These are phyloP conservation scores for Choanephora cucurbitarum DNA, from an alignment of 371 early-diverging fungal genomes.

Conservation along the genomic window DNA sequence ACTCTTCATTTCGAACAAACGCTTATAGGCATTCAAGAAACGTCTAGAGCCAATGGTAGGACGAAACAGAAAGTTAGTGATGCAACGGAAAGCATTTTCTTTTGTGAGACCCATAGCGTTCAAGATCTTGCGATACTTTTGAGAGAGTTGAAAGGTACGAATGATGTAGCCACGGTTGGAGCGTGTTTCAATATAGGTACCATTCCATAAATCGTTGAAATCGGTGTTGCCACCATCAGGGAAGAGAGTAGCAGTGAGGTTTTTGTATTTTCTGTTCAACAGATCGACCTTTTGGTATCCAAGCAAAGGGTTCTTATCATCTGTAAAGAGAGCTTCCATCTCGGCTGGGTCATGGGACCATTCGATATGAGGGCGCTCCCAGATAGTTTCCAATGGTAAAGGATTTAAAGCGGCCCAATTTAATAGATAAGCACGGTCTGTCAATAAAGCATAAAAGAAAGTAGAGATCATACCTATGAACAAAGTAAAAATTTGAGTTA, in stretches of 20 bases:
- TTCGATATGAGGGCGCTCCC: constrained; percentile 47
- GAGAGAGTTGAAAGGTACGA: constrained; percentile 42
- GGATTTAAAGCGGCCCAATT: constrained; percentile 45
- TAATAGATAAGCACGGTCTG: constrained; percentile 42
- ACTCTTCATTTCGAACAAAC: constrained; percentile 45
- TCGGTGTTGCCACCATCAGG: constrained; percentile 47
- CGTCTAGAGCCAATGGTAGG: constrained; percentile 50
- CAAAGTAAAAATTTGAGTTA: constrained; percentile 1
- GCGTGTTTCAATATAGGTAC: constrained; percentile 42
- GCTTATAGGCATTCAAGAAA: constrained; percentile 47
- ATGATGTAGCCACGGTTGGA: constrained; percentile 53
- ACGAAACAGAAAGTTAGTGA: constrained; percentile 48
- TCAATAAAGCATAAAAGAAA: constrained; percentile 49
- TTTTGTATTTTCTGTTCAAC: constrained; percentile 38
- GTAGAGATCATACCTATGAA: constrained; percentile 53
- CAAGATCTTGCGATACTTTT: constrained; percentile 27
- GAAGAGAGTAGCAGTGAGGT: constrained; percentile 28
- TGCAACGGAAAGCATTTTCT: constrained; percentile 46
- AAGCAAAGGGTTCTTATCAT: constrained; percentile 17
- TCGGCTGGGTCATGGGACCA: constrained; percentile 46
- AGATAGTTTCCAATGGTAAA: constrained; percentile 39
- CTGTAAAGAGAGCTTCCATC: constrained; percentile 34
- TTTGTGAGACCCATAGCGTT: constrained; percentile 40
- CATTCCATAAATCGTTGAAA: constrained; percentile 46
- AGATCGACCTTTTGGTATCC: constrained; percentile 38